Evolutionary conservation across 2,329 filamentous ascomycete species (phyloP).

Genomic region (Diplodia intermedia): DNA sequence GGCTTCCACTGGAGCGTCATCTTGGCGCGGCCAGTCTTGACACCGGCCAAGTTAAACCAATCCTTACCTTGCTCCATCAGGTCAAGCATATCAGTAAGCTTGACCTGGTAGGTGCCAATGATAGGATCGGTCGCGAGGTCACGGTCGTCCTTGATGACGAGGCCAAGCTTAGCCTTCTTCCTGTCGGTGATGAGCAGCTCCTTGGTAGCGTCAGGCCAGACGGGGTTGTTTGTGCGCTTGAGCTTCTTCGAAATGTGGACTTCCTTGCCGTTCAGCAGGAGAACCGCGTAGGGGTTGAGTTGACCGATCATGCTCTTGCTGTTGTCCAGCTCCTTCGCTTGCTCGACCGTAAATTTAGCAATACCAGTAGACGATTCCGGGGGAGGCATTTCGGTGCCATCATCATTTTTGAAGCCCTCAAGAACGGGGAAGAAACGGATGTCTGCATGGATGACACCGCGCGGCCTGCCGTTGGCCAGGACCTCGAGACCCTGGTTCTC

Average conservation of each 20-base stretch:
- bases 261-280: slow-evolving; percentile 91
- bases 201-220: slow-evolving; percentile 92
- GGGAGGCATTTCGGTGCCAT: slow-evolving; percentile 79
- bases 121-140: slow-evolving; percentile 83
- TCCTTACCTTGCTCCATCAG: slow-evolving; percentile 91
- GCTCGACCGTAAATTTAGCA: slow-evolving; percentile 88
- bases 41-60: slow-evolving; percentile 89
- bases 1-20: slow-evolving; percentile 95
- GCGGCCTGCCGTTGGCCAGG: slow-evolving; percentile 79
- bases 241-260: slow-evolving; percentile 88
- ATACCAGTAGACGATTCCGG: slow-evolving; percentile 95
- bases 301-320: slow-evolving; percentile 89
- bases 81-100: slow-evolving; percentile 89
- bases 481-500: slow-evolving; percentile 89
- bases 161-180: slow-evolving; percentile 85
- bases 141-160: slow-evolving; percentile 95
- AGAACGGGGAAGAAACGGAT: slow-evolving; percentile 95
- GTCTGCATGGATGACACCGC: slow-evolving; percentile 80
- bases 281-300: slow-evolving; percentile 86
- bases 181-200: slow-evolving; percentile 95
- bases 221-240: slow-evolving; percentile 96
- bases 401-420: slow-evolving; percentile 71
- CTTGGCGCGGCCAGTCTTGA: slow-evolving; percentile 84
- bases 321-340: slow-evolving; percentile 93
- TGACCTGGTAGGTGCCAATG: slow-evolving; percentile 92